Evolutionary conservation across 2,329 filamentous ascomycete species (phyloP), one percentile per base, ranked within the genome.

Genomic region (Pseudogymnoascus sp.): DNA sequence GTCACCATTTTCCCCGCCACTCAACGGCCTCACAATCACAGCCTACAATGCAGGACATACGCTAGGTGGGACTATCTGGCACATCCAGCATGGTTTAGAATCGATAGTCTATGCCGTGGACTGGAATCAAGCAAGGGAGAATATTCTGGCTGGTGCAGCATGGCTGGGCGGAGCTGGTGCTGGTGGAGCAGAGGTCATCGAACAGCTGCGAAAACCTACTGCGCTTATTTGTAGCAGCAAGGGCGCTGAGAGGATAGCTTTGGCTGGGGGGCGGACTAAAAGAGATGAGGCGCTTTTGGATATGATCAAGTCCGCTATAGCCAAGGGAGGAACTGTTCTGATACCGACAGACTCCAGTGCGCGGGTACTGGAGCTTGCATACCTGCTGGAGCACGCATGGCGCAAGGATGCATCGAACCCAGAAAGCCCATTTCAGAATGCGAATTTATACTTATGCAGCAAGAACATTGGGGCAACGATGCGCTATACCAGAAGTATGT

Each of bases 91-190:
- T 78, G 92, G 93, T 0, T 83, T 97, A 72, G 95, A 99, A 75
- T 97, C 93, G 0, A 93, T 99, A 43, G 93, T 99, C 1, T 97
- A 99, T 71, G 93, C 95, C 0, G 91, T 97, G 16, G 93, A 97
- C 72, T 99, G 95, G 95, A 97, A 97, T 70, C 93, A 97, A 76
- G 91, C 90, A n/a, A 86, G 91, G 69, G 95, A 99, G 74, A 96
- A 96, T 76, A 92, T 97, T 14, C 87, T 96, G 65, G 88, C 93
- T 0, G 93, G 93, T 66, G 95, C 95, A 21, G 92, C 93, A 25
- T 97, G 95, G 91, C 82, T 99, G 43, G 91, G 91, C 53, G 90
- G 91, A 5, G 87, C 88, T 21, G 90, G 88, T 31, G 86, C 85
- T 0, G 90, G 90, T 42, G 90, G 91, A 18, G 88, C 90, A 7